Base-by-base conservation (phyloP, 2,329 filamentous ascomycete species). In the Geoglossum cookeanum region DNA sequence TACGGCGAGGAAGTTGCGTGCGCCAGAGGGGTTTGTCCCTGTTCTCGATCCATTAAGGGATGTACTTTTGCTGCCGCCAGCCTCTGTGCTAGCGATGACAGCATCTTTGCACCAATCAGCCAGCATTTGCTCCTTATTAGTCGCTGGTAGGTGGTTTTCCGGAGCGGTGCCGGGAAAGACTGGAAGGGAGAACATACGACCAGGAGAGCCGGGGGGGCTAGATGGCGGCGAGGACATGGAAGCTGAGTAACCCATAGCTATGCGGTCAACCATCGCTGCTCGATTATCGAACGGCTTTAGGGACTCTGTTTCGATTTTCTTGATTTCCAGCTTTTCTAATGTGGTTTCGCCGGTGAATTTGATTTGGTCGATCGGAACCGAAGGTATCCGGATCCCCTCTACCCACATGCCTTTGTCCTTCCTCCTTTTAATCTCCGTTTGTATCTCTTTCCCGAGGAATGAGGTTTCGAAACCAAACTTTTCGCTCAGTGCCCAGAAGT, bases 361-460 rank as follows among this genome's bases (percentile, higher is more conserved):
- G 48, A 91, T 80, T 17, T 76, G 71, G 22, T 84, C 77, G 9
- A 90, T 66, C 0, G 76, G 68, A 27, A 82, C 73, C 3, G 87
- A 78, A 0, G 90, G 90, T 17, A 91, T 71, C 22, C 78, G 76
- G 47, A 96, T 75, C 53, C 78, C 80, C 58, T 87, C 78, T 29
- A 91, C 75, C 90, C 90, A 97, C 60, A 92, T 79, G 27, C 81
- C 77, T 65, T 85, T 83, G 63, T 76, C 81, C 65, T 82, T 83
- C 44, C 91, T 79, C 55, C 85, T 78, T 9, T 78, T 74, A 58
- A 96, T 85, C 67, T 95, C 90, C 58, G 79, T 81, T 57, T 84
- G 78, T 37, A 96, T 81, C 6, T 81, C 80, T 56, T 77, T 76
- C 6, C 87, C 89, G 17, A 86, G 76, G 0, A 76, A 73, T 0